Evolutionary conservation across 805 yeast genomes (phyloP), one percentile per base, ranked within the genome.

Genomic region (Saturnispora zaruensis): DNA sequence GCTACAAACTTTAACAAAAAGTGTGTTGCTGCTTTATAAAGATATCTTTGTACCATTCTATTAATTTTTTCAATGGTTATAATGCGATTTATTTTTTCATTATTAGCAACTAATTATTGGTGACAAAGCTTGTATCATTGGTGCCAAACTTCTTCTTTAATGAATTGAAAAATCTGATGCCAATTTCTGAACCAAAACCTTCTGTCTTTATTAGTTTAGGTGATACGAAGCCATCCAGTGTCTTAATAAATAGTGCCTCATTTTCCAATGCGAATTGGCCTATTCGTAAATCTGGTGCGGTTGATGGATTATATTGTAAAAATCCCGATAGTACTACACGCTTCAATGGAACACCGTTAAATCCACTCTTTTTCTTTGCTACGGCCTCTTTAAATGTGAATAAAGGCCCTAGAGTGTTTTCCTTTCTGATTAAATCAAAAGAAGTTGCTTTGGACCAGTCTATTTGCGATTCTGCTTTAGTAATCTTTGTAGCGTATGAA

Each of bases 1-100:
- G 98, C 88, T 16, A 77, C 74, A 21, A 87, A 83, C 59, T 89
- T 74, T 68, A 91, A 90, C 60, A 81, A 81, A 66, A 58, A 57
- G 21, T 63, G 66, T 49, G 59, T 64, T 48, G 62, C 64, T 53
- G 59, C 62, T 11, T 52, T 63, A 40, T 63, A 36, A 36, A 36
- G 23, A 28, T 28, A 28, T 16, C 20, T 18, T 9, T 36, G 20
- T 36, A 36, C 21, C 16, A 18, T 6, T 16, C 9, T 8, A 36
- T 34, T 16, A 34, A n/a, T n/a, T 11, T 34, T 34, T 34, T 34
- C n/a, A 9, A 34, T 34, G n/a, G 8, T n/a, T n/a, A 5, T 34
- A 3, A 34, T 34, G 11, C 20, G 5, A 13, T 32, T 18, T 36
- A 13, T 18, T 36, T 18, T 36, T 36, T 18, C 21, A n/a, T 18